These are phyloP conservation scores for Hanseniaspora occidentalis DNA, from an alignment of 805 yeast species.

Conservation along the genomic window DNA sequence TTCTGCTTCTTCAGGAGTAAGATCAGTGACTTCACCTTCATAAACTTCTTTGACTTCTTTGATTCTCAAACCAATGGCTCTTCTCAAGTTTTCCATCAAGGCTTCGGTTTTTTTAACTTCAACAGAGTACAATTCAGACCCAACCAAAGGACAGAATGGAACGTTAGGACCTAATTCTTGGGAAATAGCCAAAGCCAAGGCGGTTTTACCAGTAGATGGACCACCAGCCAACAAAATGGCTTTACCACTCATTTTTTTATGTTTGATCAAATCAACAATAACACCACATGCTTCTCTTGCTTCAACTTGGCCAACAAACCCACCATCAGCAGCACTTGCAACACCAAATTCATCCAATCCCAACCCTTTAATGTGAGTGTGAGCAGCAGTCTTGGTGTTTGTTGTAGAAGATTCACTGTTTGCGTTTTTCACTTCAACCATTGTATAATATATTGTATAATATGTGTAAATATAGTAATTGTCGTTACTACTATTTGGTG, in stretches of 20 bases:
- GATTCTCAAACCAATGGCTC: conserved; percentile 91
- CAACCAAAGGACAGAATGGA: conserved; percentile 95
- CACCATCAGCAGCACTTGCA: conserved; percentile 79
- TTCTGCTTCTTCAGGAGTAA: conserved; percentile 92
- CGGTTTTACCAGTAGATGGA: conserved; percentile 98
- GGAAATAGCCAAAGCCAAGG: conserved; percentile 88
- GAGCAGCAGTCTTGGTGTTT: conserved; percentile 70
- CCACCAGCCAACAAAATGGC: conserved; percentile 95
- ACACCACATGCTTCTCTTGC: conserved; percentile 91
- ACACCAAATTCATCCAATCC: conserved; percentile 85
- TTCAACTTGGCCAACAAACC: conserved; percentile 60
- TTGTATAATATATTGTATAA: too few species aligned
- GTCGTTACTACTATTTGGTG: conserved; percentile 1
- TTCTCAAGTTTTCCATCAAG: conserved; percentile 89
- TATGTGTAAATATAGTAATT: too few species aligned
- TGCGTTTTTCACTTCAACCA: not conserved
- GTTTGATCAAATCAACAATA: conserved; percentile 83
- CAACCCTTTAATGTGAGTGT: conserved; percentile 89
- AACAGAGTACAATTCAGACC: conserved; percentile 87
- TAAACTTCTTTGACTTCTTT: conserved; percentile 96
- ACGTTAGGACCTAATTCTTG: conserved; percentile 95
- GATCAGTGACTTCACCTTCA: conserved; percentile 95
- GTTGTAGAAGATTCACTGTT: conserved; percentile 6
- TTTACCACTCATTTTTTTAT: conserved; percentile 86
- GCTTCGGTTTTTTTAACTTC: conserved; percentile 96